Evolutionary conservation across 805 yeast species (phyloP), one percentile per base, ranked within the genome.

Genomic region (Yamadazyma sp.): DNA sequence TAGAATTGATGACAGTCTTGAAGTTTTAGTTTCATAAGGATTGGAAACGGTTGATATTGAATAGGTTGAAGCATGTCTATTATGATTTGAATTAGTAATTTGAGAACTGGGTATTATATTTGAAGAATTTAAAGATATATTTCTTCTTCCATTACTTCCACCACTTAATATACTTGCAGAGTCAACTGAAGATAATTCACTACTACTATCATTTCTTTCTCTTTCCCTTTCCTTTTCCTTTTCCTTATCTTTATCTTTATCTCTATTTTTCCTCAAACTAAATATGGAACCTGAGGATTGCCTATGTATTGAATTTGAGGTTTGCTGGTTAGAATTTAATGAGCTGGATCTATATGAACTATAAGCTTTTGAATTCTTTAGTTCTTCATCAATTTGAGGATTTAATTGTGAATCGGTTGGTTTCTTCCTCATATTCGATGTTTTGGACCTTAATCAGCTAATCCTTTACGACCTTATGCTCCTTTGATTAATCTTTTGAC

Each of bases 61-160:
- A 44, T 60, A 66, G 2, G 69, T 50, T 14, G 69, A 62, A n/a
- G 67, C 63, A 23, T 62, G 64, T 7, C 70, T 58, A 23, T 60
- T 55, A 39, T 62, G 70, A 37, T 42, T 53, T n/a, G 67, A 58
- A 32, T 40, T 50, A 5, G 62, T 45, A 10, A 57, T 39, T 36
- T 58, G 68, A 7, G 54, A 38, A 9, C 52, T 50, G 15, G 66
- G 65, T 6, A 60, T 49, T 6, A 56, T 59, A 34, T 39, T 53
- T 11, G 56, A 42, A 18, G 49, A 26, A 30, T 30, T 28, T 11
- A 34, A n/a, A 14, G 43, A 39, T 9, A 26, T 15, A 23, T 38
- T 42, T n/a, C 45, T 21, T 24, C 43, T 28, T 9, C 35, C 27
- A 22, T 36, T 31, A 23, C 54, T 45, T 11, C 55, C 53, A 3